These are phyloP conservation scores for Phytophthora crassamura DNA, from an alignment of 352 stramenopile genomes.

Conservation along the genomic window DNA sequence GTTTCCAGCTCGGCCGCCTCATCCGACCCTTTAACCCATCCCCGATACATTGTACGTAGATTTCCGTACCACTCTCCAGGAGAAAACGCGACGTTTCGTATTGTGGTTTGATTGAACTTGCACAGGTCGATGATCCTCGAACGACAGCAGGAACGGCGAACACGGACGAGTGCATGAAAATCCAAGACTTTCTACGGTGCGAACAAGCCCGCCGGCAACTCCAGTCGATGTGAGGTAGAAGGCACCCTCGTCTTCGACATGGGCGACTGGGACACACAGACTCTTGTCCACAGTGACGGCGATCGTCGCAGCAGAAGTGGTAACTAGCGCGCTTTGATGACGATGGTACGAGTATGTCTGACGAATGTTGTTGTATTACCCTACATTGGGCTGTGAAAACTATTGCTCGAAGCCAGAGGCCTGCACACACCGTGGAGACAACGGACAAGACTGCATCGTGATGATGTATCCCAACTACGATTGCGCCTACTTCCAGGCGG, in stretches of 20 bases:
- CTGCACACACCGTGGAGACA: constrained; percentile 45
- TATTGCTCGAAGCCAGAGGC: constrained; percentile 51
- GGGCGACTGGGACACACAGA: constrained; percentile 51
- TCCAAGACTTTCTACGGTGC: constrained; percentile 29
- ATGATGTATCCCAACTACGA: constrained; percentile 60
- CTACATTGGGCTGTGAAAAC: constrained; percentile 59
- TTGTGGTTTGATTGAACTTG: too few species aligned
- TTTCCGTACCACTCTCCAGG: not conserved
- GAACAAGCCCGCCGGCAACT: constrained; percentile 16
- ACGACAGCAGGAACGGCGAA: constrained; percentile 5
- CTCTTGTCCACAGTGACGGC: constrained; percentile 45
- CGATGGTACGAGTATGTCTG: too few species aligned
- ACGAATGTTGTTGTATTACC: too few species aligned
- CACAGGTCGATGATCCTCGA: constrained; percentile 11
- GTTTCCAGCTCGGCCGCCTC: constrained; percentile 38
- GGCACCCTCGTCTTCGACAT: constrained; percentile 41
- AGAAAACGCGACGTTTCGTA: not conserved
- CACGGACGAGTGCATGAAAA: constrained; percentile 2
- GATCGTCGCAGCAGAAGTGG: constrained; percentile 57
- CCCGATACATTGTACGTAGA: constrained; percentile 31
- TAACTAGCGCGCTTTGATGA: constrained; percentile 7
- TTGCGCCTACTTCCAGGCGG: constrained; percentile 50
- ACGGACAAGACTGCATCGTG: constrained; percentile 44
- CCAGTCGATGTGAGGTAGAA: constrained; percentile 15
- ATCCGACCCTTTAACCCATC: constrained; percentile 41